These are phyloP conservation scores for Lasiodiplodia sp. DNA, from an alignment of 2,329 filamentous ascomycete genomes.

Conservation along the genomic window DNA sequence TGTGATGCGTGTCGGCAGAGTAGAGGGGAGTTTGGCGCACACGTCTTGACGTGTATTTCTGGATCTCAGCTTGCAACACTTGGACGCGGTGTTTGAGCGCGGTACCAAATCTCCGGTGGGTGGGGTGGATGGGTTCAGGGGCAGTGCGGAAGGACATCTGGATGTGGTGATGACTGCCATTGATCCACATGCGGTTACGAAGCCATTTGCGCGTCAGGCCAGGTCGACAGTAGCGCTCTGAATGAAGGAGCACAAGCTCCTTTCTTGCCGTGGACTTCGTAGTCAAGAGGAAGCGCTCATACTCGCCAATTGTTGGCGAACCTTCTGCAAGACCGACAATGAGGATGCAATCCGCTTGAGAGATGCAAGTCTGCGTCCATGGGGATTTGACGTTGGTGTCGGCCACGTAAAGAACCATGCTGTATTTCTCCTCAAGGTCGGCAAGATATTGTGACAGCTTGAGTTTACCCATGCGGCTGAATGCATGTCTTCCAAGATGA, in stretches of 20 bases:
- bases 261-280: slow-evolving; percentile 98
- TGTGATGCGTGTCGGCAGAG: slow-evolving; percentile 89
- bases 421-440: slow-evolving; percentile 96
- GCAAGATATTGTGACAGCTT: slow-evolving; percentile 96
- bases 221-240: slow-evolving; percentile 84
- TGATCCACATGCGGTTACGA: slow-evolving; percentile 91
- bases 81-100: slow-evolving; percentile 92
- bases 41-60: slow-evolving; percentile 95
- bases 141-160: slow-evolving; percentile 89
- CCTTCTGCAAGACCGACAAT: slow-evolving; percentile 90
- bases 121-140: slow-evolving; percentile 76
- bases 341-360: slow-evolving; percentile 94
- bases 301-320: slow-evolving; percentile 90
- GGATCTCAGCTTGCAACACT: slow-evolving; percentile 93
- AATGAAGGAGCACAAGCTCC: slow-evolving; percentile 86
- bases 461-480: slow-evolving; percentile 95
- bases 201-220: slow-evolving; percentile 90
- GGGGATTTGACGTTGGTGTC: slow-evolving; percentile 97
- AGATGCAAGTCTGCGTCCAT: slow-evolving; percentile 98
- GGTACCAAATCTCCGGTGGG: slow-evolving; percentile 79
- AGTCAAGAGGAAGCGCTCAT: slow-evolving; percentile 92
- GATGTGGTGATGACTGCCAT: slow-evolving; percentile 95
- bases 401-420: slow-evolving; percentile 92
- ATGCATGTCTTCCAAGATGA: slow-evolving; percentile 93
- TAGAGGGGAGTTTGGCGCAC: slow-evolving; percentile 90